Base-by-base conservation (phyloP, 768 basidiomycete genomes). In the Suillus paluster region DNA sequence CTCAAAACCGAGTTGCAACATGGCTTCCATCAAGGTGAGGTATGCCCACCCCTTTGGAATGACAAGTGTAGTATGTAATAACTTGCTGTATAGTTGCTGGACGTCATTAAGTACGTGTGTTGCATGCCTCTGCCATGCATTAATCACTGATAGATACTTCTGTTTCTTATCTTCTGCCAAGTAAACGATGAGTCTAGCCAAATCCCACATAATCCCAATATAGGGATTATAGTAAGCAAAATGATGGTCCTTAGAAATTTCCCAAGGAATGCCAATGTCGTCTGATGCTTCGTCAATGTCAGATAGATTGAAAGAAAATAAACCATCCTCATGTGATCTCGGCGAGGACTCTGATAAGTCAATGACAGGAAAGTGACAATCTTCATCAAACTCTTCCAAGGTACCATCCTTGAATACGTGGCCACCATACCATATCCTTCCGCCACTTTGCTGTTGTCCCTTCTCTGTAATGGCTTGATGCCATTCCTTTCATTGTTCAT, bases 331-430 rank as follows among this genome's bases (percentile, higher is more conserved):
- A 36, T 0, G 9, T 10, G 36, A 36, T 11, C 36, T 36, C 1
- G 36, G 36, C 10, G 36, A 36, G 1, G 9, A 36, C 0, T 8
- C 7, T 12, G 36, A 36, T 1, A 36, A 3, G 11, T 36, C 36
- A 2, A 8, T 9, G 10, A 77, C 34, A 2, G 66, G 66, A 34
- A 60, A 63, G 0, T n/a, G 5, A 12, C 62, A 60, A 52, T 80
- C 76, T 52, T 80, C 75, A 48, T 75, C 73, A 57, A 74, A 78
- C 58, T 79, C 75, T 33, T 75, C 67, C 1, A 48, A 7, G 0
- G n/a, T 30, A 0, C 68, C 73, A 49, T 71, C 61, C 0, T 64
- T 63, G 25, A 71, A 42, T 1, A 33, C n/a, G 0, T 60, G 46
- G 0, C 77, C 78, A 36, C 58, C 44, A 56, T 59, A 80, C 73